Evolutionary conservation across 2,329 filamentous ascomycete species (phyloP).

Genomic region (Pseudopyrenochaeta lycopersici): DNA sequence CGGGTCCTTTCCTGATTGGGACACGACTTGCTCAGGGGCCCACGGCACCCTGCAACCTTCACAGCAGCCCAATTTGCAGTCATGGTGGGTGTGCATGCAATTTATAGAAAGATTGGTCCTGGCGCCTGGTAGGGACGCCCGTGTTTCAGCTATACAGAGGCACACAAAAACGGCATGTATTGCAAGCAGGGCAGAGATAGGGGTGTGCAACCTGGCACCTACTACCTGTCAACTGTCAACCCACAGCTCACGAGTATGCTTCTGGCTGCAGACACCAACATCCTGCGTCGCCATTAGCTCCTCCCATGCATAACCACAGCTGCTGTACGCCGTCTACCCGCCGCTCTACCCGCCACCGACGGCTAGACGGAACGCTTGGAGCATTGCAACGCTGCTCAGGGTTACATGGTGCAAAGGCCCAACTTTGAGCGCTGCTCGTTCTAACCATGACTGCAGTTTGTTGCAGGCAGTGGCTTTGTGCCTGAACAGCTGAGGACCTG

Average conservation of each 20-base stretch:
- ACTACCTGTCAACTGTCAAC: conserved; percentile 10
- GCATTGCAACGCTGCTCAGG: too few species aligned
- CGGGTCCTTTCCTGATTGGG: conserved; percentile 22
- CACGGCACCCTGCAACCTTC: not conserved
- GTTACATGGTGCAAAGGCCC: too few species aligned
- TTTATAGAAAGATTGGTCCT: conserved; percentile 29
- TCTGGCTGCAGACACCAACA: conserved; percentile 6
- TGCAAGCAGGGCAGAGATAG: conserved; percentile 17
- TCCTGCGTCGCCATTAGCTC: conserved; percentile 4
- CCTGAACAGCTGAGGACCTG: conserved; percentile 6
- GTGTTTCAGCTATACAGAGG: conserved; percentile 14
- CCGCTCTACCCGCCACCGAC: not conserved
- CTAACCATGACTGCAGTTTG: not conserved
- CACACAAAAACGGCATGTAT: conserved; percentile 7
- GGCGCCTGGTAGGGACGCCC: not conserved
- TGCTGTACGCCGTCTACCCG: conserved; percentile 1
- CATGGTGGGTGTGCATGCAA: conserved; percentile 18
- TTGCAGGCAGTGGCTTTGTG: conserved; percentile 2
- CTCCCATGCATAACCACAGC: conserved; percentile 12
- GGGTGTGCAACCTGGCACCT: conserved; percentile 1
- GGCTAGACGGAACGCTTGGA: not conserved
- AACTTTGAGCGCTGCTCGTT: too few species aligned
- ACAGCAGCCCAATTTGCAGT: not conserved
- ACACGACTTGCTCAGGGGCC: conserved; percentile 1
- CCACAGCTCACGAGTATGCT: conserved; percentile 13